These are phyloP conservation scores for Amanita pallidorosea DNA, from an alignment of 768 basidiomycete genomes.

Conservation along the genomic window DNA sequence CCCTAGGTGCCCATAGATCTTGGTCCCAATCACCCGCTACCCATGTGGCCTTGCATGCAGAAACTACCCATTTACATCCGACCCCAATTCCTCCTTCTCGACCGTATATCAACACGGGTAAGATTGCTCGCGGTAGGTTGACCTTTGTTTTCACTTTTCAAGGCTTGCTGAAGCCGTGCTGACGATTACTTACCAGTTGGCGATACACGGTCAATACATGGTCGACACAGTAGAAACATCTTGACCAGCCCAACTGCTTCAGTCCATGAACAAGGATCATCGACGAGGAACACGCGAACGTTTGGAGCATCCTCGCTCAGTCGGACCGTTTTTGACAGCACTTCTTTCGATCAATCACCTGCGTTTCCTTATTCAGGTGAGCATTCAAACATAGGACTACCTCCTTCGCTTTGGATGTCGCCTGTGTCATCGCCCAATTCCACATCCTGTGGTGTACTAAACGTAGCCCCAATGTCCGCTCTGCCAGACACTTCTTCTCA, in stretches of 20 bases:
- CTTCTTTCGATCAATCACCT: constrained; percentile 12
- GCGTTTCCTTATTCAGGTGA: constrained; percentile 28
- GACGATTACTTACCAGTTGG: constrained; percentile 3
- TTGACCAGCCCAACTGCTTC: background rate
- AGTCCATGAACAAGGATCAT: background rate
- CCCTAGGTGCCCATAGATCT: constrained; percentile 8
- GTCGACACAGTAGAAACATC: background rate
- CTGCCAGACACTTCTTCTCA: constrained; percentile 23
- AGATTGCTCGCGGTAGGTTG: constrained; percentile 12
- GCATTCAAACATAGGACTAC: constrained; percentile 43
- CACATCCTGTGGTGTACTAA: constrained; percentile 29
- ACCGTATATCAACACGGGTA: constrained; percentile 11
- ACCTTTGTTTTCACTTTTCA: background rate
- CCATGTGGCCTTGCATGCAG: constrained; percentile 14
- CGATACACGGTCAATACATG: constrained; percentile 4
- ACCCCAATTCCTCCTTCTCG: constrained; percentile 16
- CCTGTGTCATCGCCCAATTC: constrained; percentile 38
- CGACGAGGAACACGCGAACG: background rate
- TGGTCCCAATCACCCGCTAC: constrained; percentile 19
- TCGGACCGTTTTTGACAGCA: constrained; percentile 5
- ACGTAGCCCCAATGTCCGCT: constrained; percentile 24
- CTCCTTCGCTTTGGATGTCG: constrained; percentile 83
- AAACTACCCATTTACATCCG: constrained; percentile 19
- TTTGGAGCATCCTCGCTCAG: background rate
- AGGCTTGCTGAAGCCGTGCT: background rate